Evolutionary conservation across 2,329 filamentous ascomycete genomes (phyloP), one percentile per base, ranked within the genome.

Genomic region (Orbilia blumenaviensis): DNA sequence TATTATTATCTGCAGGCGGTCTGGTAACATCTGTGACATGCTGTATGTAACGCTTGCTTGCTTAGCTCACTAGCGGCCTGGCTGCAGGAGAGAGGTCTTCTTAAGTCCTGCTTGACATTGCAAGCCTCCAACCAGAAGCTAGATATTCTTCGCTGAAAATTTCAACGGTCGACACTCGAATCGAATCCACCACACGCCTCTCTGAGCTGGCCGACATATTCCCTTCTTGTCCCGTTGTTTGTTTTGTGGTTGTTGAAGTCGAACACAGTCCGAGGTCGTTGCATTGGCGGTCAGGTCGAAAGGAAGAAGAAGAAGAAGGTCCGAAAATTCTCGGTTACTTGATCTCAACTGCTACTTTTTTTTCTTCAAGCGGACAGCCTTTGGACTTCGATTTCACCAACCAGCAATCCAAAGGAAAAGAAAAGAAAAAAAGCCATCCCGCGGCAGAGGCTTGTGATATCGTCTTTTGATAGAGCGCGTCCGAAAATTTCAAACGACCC

Each of bases 121-220:
- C 58, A 50, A 32, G 42, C 42, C 60, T 63, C 60, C 60, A 63
- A 63, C 60, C 60, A 63, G 60, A 27, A 48, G 60, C 25, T 48
- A 63, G 60, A 50, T 63, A 63, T 63, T 56, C 38, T 63, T 48
- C 29, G 27, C 46, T 60, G 64, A 66, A 76, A 76, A 60, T 64
- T 76, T 68, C 56, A 38, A 64, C 64, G 18, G 12, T 54, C 63
- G 56, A 61, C 64, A 44, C 23, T 64, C 58, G 41, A 60, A 42
- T 66, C 23, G 46, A 63, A 54, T 66, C 64, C 27, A 60, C 54
- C 27, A 62, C 54, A 46, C 62, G 29, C 64, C 69, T 62, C 29
- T 54, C 64, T 76, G 72, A 76, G 72, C 72, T 76, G 72, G 64
- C 72, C 44, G 54, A 41, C 66, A 69, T 50, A 38, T 72, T 16